Evolutionary conservation across 2,329 filamentous ascomycete species (phyloP).

Genomic region (Fusarium humuli): DNA sequence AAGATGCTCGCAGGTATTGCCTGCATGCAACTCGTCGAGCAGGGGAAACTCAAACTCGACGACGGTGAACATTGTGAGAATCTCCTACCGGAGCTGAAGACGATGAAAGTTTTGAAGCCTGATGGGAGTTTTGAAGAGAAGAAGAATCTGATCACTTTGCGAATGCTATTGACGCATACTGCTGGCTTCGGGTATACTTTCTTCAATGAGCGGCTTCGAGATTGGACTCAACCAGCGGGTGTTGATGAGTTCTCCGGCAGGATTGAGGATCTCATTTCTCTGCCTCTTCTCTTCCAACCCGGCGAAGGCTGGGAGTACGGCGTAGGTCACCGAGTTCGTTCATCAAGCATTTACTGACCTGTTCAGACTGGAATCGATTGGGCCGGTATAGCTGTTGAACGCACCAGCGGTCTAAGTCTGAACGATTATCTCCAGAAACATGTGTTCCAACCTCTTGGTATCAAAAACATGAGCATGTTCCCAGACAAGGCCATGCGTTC

Average conservation of each 20-base stretch:
- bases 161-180: conserved; percentile 68
- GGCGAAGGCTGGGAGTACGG: conserved; percentile 72
- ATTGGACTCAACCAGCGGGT: conserved; percentile 62
- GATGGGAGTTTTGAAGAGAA: conserved; percentile 57
- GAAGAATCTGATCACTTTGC: conserved; percentile 63
- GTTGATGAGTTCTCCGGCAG: conserved; percentile 69
- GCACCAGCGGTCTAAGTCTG: conserved; percentile 56
- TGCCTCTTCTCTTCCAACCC: conserved; percentile 71
- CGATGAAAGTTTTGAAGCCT: conserved; percentile 57
- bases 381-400: conserved; percentile 63
- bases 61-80: conserved; percentile 59
- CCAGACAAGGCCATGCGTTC: conserved; percentile 65
- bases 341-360: neutral
- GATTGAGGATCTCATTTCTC: conserved; percentile 59
- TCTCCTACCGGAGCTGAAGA: conserved; percentile 62
- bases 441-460: conserved; percentile 60
- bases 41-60: conserved; percentile 61
- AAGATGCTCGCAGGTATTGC: conserved; percentile 66
- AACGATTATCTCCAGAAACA: conserved; percentile 62
- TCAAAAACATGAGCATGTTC: conserved; percentile 67
- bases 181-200: conserved; percentile 70
- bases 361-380: conserved; percentile 63
- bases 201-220: conserved; percentile 61
- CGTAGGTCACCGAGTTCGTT: conserved; percentile 49
- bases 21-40: conserved; percentile 69